Evolutionary conservation across 2,329 filamentous ascomycete species (phyloP), one percentile per base, ranked within the genome.

Genomic region (Thelonectria discophora): DNA sequence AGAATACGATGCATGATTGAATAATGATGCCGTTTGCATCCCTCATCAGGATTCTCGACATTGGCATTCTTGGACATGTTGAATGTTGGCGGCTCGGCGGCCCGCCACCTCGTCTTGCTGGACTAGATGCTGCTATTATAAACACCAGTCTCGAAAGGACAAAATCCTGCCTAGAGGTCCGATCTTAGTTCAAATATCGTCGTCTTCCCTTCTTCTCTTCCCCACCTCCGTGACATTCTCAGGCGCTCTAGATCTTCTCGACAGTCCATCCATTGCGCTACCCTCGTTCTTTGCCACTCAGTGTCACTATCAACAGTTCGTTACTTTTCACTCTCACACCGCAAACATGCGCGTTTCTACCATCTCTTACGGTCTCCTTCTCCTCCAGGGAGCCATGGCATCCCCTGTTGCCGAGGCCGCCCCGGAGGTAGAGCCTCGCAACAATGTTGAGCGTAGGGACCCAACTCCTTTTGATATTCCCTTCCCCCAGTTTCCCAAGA

Each of bases 321-420:
- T 15, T 9, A 30, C 11, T 3, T 39, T 18, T 39, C 12, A 15
- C 24, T 24, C 39, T 20, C n/a, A 24, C 55, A 43, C 21, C 51
- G n/a, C 51, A 21, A 68, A 3, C 56, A 68, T 68, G 66, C 55
- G 60, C 7, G 12, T 55, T 45, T 66, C 48, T 6, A 47, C 60
- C n/a, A 2, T 68, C 17, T n/a, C 59, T 27, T 53, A 56, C 50
- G 42, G 30, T 10, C 13, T 68, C 15, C 42, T 24, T 11, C 21
- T 64, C 34, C 12, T 68, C 17, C 56, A 64, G 11, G 60, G 55
- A 40, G 55, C 21, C 32, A 46, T 62, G 40, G 61, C 63, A 10
- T 64, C 47, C n/a, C 63, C 63, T 5, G 3, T 64, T 8, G 40
- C 42, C 3, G 20, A 30, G 7, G 20, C 17, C 13, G 60, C 57